These are phyloP conservation scores for Nicotiana rustica DNA, from an alignment of 305 asterid species.

Conservation along the genomic window DNA sequence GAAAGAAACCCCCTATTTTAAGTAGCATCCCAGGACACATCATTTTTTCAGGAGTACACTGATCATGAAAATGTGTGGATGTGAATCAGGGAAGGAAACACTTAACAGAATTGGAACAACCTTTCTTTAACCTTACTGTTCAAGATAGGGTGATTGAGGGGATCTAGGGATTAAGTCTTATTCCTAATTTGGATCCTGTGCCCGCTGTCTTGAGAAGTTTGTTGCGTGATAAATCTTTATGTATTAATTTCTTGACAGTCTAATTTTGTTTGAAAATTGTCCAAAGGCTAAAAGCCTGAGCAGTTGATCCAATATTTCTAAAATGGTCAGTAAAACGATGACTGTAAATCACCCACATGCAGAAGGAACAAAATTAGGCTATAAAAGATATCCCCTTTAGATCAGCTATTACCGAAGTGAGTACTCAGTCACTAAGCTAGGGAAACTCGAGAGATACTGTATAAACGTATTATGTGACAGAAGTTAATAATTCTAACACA, in stretches of 20 bases:
- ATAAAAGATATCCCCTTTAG: slow-evolving; percentile 15
- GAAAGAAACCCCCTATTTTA: not conserved
- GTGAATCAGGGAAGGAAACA: slow-evolving; percentile 9
- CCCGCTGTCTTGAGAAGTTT: slow-evolving; percentile 18
- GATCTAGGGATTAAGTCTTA: slow-evolving; percentile 15
- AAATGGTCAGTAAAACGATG: not conserved
- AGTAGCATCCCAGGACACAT: not conserved
- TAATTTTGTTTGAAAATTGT: not conserved
- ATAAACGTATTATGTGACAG: not conserved
- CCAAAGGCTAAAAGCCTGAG: slow-evolving; percentile 17
- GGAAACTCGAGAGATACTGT: not conserved
- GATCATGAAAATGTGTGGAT: not conserved
- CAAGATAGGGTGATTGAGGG: not conserved
- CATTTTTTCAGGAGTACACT: not conserved
- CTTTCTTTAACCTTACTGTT: slow-evolving; percentile 1
- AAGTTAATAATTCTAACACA: not conserved
- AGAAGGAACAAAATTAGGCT: slow-evolving; percentile 18
- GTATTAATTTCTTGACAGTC: slow-evolving; percentile 6
- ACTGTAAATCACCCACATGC: not conserved
- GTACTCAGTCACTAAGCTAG: not conserved
- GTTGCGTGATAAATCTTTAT: not conserved
- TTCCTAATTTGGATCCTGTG: slow-evolving; percentile 12
- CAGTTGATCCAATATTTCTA: slow-evolving; percentile 8
- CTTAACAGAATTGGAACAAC: not conserved
- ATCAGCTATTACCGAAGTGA: not conserved